These are phyloP conservation scores for Fusarium sp. DNA, from an alignment of 2,329 filamentous ascomycete genomes.

Conservation along the genomic window DNA sequence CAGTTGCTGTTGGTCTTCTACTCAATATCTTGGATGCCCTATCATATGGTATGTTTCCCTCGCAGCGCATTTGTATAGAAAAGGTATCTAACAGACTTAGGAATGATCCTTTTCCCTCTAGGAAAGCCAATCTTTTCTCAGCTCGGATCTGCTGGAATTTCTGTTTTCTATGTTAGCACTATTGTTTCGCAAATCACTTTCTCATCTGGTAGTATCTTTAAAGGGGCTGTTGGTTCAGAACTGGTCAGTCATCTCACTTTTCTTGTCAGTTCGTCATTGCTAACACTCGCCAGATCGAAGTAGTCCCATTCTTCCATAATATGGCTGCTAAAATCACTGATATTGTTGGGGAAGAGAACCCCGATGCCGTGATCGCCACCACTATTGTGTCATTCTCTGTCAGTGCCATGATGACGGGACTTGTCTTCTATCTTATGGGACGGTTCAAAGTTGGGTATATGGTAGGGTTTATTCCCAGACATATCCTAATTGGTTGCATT, in stretches of 20 bases:
- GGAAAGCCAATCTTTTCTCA: conserved; percentile 87
- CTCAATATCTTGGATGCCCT: conserved; percentile 95
- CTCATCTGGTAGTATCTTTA: conserved; percentile 88
- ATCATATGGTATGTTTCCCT: conserved; percentile 77
- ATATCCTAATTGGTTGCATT: conserved; percentile 97
- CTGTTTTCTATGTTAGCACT: conserved; percentile 98
- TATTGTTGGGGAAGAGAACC: conserved; percentile 81
- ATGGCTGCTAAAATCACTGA: conserved; percentile 92
- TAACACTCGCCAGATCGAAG: conserved; percentile 76
- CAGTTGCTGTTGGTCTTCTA: conserved; percentile 87
- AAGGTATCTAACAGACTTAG: conserved; percentile 53
- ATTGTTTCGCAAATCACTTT: conserved; percentile 94
- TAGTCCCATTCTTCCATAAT: conserved; percentile 98
- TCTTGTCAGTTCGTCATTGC: background rate
- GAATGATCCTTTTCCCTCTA: conserved; percentile 94
- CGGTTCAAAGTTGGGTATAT: conserved; percentile 88
- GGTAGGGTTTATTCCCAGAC: conserved; percentile 95
- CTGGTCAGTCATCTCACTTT: conserved; percentile 68
- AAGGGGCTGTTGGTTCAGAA: conserved; percentile 92
- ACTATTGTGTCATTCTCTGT: conserved; percentile 92
- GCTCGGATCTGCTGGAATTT: conserved; percentile 92
- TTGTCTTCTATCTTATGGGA: conserved; percentile 93
- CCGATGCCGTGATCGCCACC: conserved; percentile 90
- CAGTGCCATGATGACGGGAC: conserved; percentile 89
- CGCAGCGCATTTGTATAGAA: background rate